Conservation (phyloP, 768 basidiomycete genomes). For the Tulasnella sp. region DNA sequence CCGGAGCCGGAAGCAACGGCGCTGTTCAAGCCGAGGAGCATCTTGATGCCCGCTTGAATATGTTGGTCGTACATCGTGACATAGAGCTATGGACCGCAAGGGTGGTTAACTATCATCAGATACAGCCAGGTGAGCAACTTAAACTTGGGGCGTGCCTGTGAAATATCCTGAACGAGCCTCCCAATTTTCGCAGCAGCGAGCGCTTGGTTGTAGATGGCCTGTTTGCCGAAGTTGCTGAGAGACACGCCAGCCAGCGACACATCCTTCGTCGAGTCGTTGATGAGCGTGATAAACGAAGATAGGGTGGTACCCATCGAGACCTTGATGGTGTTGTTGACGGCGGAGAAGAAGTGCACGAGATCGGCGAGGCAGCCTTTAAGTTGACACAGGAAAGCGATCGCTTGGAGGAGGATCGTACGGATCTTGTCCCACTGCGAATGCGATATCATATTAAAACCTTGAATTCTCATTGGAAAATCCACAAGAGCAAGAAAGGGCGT, state of each 20-base stretch:
- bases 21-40: not conserved
- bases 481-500: too few relatives aligned
- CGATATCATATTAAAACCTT: too few relatives aligned
- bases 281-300: not conserved
- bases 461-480: not conserved
- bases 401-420: not conserved
- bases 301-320: not conserved
- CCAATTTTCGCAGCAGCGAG: not conserved
- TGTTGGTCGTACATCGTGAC: not conserved
- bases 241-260: not conserved
- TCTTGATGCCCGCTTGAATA: not conserved
- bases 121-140: too few relatives aligned
- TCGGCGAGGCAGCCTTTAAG: conserved; percentile 3
- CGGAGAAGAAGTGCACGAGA: not conserved
- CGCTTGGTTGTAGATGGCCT: not conserved
- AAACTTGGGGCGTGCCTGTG: not conserved
- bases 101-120: not conserved
- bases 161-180: not conserved
- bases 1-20: not conserved
- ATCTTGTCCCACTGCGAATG: conserved; percentile 1
- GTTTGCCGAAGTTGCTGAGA: not conserved
- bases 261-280: not conserved
- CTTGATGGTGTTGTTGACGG: not conserved
- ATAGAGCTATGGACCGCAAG: not conserved
- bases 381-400: not conserved